Evolutionary conservation across 2,329 filamentous ascomycete species (phyloP).

Genomic region (Macrophomina phaseolina): DNA sequence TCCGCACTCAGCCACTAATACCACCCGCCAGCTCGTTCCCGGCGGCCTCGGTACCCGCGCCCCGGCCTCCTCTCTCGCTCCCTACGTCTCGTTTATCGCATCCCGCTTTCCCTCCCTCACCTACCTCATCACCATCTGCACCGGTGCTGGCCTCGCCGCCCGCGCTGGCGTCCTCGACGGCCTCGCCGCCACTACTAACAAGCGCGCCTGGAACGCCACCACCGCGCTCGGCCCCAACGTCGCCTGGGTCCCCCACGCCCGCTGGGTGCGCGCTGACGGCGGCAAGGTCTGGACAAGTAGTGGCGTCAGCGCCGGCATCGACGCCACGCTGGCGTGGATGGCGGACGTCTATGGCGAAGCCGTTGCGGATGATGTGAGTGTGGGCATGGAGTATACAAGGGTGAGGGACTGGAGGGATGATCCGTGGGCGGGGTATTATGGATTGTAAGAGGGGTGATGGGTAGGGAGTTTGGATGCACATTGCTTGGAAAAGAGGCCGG

Average conservation of each 20-base stretch:
- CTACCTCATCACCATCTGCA: slow-evolving; percentile 70
- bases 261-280: slow-evolving; percentile 67
- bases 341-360: slow-evolving; percentile 60
- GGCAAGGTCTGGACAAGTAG: slow-evolving; percentile 71
- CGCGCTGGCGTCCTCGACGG: slow-evolving; percentile 66
- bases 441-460: not conserved
- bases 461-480: too few relatives aligned
- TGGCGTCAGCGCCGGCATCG: slow-evolving; percentile 68
- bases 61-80: slow-evolving; percentile 36
- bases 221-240: slow-evolving; percentile 57
- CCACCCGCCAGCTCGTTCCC: slow-evolving; percentile 57
- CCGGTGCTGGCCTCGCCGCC: slow-evolving; percentile 65
- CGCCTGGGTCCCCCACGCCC: slow-evolving; percentile 63
- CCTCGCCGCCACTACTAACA: slow-evolving; percentile 69
- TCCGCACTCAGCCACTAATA: not conserved
- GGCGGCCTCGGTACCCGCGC: slow-evolving; percentile 61
- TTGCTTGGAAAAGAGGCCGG: too few relatives aligned
- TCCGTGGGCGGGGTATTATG: slow-evolving; percentile 14
- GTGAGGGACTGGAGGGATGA: slow-evolving; percentile 55
- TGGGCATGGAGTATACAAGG: slow-evolving; percentile 60
- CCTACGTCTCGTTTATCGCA: slow-evolving; percentile 55
- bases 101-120: slow-evolving; percentile 55
- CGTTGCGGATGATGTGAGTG: slow-evolving; percentile 55
- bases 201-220: slow-evolving; percentile 59
- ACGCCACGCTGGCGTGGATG: slow-evolving; percentile 65